These are phyloP conservation scores for Solanum tarapatanum DNA, from an alignment of 257 asterid genomes.

Conservation along the genomic window DNA sequence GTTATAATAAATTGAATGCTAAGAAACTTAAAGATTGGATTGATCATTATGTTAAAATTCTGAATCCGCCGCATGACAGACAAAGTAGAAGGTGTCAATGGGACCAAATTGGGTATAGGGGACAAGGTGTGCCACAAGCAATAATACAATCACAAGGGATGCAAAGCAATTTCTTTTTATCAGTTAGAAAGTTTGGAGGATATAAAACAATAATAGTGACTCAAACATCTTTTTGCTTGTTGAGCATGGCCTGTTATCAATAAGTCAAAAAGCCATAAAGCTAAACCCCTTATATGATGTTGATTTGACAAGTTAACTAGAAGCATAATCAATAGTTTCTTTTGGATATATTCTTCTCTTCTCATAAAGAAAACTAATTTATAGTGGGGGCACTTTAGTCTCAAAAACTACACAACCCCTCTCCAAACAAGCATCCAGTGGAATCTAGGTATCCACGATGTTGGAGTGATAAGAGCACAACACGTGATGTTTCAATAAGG, in stretches of 20 bases:
- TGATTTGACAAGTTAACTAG: neutral
- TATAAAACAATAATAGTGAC: constrained; percentile 18
- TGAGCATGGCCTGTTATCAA: constrained; percentile 14
- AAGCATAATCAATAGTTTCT: neutral
- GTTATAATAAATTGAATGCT: neutral
- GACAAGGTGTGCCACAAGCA: constrained; percentile 27
- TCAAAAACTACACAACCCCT: neutral
- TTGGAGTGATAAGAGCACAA: neutral
- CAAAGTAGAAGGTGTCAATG: neutral
- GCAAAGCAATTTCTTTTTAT: constrained; percentile 3
- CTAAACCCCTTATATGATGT: neutral
- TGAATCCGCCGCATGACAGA: neutral
- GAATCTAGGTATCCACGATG: neutral
- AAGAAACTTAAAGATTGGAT: neutral
- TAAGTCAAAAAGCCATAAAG: constrained; percentile 7
- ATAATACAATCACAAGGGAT: constrained; percentile 25
- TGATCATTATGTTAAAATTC: neutral
- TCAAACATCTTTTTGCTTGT: constrained; percentile 10
- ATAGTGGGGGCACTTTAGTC: neutral
- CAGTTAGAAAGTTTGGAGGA: constrained; percentile 3
- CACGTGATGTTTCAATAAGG: neutral
- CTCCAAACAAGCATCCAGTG: too few relatives aligned
- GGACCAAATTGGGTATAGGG: neutral
- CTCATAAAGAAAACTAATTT: too few relatives aligned
- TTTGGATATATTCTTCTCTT: neutral